Conservation (phyloP, 2,329 filamentous ascomycete genomes). For the Stagonosporopsis cucurbitacearum region DNA sequence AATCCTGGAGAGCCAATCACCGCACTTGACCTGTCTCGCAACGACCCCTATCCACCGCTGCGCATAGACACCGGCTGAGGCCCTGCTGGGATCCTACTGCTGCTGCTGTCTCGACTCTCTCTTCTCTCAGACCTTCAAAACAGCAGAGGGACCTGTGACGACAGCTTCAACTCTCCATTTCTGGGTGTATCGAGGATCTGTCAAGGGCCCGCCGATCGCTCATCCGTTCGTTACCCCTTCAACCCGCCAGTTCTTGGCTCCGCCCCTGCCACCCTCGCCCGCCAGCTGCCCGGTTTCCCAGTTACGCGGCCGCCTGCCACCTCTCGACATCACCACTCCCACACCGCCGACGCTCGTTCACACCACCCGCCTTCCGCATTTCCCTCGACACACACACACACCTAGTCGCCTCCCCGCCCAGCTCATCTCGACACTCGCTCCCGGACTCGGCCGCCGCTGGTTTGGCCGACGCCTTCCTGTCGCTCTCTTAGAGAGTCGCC, state of each 20-base stretch:
- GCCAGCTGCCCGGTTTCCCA: constrained; percentile 42
- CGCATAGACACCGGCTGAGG: constrained; percentile 28
- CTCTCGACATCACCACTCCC: constrained; percentile 26
- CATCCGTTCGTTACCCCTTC: constrained; percentile 36
- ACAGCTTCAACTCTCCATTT: constrained; percentile 20
- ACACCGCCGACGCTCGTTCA: constrained; percentile 36
- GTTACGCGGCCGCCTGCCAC: constrained; percentile 31
- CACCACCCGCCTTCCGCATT: constrained; percentile 22
- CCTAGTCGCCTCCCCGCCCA: constrained; percentile 10
- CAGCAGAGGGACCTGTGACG: constrained; percentile 22
- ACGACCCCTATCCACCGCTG: constrained; percentile 38
- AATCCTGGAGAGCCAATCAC: constrained; percentile 21
- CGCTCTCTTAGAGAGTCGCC: constrained; percentile 37
- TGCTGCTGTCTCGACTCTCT: constrained; percentile 29
- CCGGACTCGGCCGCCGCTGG: constrained; percentile 39
- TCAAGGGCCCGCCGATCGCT: constrained; percentile 37
- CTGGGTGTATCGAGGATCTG: constrained; percentile 29
- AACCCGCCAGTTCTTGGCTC: constrained; percentile 29
- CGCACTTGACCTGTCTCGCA: constrained; percentile 37
- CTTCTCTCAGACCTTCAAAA: constrained; percentile 35
- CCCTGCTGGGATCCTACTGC: constrained; percentile 30
- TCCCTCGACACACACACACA: constrained; percentile 12
- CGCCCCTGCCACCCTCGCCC: constrained; percentile 33
- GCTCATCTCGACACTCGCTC: constrained; percentile 16
- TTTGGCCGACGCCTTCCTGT: constrained; percentile 37